Base-by-base conservation (phyloP, 768 basidiomycete genomes). In the Candolleomyces aberdarensis region DNA sequence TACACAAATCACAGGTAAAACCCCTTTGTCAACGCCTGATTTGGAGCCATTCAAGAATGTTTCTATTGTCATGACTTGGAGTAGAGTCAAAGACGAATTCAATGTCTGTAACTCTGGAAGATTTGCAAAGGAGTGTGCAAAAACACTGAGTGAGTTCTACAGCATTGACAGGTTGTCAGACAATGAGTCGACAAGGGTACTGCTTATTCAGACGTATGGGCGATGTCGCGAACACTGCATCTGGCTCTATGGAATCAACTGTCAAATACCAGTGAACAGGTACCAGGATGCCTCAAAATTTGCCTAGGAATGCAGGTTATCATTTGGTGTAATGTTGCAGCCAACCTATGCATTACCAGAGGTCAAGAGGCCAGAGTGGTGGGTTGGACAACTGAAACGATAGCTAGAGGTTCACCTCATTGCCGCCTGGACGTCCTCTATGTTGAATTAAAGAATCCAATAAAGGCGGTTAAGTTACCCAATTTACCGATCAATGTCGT, bases 41-140 rank as follows among this genome's bases (percentile, higher is more conserved):
- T 60, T 63, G 26, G 31, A 4, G 1, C n/a, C 52, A 3, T 80
- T 77, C 55, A 31, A 70, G n/a, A 62, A 76, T 67, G 67, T 75
- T 3, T 71, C 78, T 5, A 67, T 80, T 10, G 80, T 82, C 36
- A 78, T 75, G 3, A 67, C 70, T 4, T 60, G 63, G n/a, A 80
- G 78, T 70, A 31, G 65, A 13, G 67, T 75, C 29, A 73, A 75
- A 60, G 78, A 80, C 64, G 58, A 66, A 56, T 70, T 79, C 0
- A 81, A 81, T 65, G n/a, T 63, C 10, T 5, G 73, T 0, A 75
- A 75, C 1, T 46, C 58, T 19, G 11, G 54, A 14, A 58, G 70
- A 14, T 81, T 77, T 71, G 73, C 79, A 5, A 15, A 40, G 20
- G 76, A 78, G 19, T 69, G 67, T 1, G 54, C 52, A 1, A 72